Evolutionary conservation across 768 basidiomycete genomes (phyloP).

Genomic region (Psilocybe cyanescens): DNA sequence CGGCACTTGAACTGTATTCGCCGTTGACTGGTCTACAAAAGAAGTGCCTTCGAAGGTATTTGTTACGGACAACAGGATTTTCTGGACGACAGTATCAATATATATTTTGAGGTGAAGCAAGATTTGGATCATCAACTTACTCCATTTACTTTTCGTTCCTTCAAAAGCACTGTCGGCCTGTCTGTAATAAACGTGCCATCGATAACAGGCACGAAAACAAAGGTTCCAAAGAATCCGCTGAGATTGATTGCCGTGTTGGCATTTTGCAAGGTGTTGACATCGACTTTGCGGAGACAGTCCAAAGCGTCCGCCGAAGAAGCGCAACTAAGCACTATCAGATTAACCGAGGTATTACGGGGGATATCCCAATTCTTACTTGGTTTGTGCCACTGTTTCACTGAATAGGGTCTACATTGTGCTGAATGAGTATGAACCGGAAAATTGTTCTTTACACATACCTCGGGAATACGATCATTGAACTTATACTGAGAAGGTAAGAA

Average conservation of each 20-base stretch:
- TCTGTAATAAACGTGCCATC: slow-evolving; percentile 50
- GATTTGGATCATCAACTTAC: neutral
- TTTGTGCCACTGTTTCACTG: slow-evolving; percentile 9
- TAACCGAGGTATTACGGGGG: slow-evolving; percentile 5
- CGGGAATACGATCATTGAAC: slow-evolving; percentile 45
- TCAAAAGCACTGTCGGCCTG: slow-evolving; percentile 43
- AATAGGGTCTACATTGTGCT: slow-evolving; percentile 20
- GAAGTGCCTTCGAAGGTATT: slow-evolving; percentile 40
- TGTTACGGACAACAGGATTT: slow-evolving; percentile 39
- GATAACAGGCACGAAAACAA: slow-evolving; percentile 46
- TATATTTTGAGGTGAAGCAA: neutral
- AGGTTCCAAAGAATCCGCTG: slow-evolving; percentile 42
- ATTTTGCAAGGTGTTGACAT: slow-evolving; percentile 32
- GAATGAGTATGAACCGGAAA: neutral
- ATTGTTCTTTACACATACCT: slow-evolving; percentile 26
- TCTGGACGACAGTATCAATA: slow-evolving; percentile 18
- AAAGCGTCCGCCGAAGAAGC: slow-evolving; percentile 33
- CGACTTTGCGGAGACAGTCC: slow-evolving; percentile 41
- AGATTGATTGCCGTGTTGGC: slow-evolving; percentile 34
- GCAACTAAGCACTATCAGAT: slow-evolving; percentile 33
- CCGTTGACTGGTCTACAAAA: slow-evolving; percentile 39
- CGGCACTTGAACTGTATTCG: slow-evolving; percentile 29
- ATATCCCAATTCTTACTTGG: neutral
- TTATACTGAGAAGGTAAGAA: slow-evolving; percentile 50
- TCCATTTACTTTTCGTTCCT: slow-evolving; percentile 23